Evolutionary conservation across 306 rosid genomes (phyloP).

Genomic region (Glycine latifolia): DNA sequence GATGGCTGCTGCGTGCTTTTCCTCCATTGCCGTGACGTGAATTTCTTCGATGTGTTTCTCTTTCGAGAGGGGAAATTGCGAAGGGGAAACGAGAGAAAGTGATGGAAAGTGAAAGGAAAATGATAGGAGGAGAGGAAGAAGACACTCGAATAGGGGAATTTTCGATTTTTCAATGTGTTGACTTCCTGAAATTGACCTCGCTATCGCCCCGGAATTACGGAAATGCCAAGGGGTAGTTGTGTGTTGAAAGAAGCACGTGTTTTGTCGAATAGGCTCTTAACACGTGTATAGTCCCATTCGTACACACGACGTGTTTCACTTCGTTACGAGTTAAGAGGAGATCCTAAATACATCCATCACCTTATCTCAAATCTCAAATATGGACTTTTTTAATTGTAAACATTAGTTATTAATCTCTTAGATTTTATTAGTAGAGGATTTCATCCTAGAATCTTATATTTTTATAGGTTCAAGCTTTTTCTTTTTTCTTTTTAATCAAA

Average conservation of each 20-base stretch:
- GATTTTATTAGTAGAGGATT: no score
- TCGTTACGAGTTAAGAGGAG: no score
- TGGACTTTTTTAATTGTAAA: no score
- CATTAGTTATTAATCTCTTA: no score
- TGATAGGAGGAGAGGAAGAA: slow-evolving; percentile 1
- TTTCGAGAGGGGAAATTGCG: slow-evolving; percentile 31
- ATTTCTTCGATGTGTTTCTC: neutral
- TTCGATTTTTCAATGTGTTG: slow-evolving; percentile 47
- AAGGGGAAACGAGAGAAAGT: neutral
- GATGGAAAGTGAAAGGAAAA: slow-evolving; percentile 20
- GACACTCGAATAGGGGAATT: neutral
- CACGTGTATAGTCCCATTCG: slow-evolving; percentile 22
- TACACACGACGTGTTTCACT: no score
- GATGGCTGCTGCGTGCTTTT: slow-evolving; percentile 34
- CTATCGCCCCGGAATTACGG: slow-evolving; percentile 42
- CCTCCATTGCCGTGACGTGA: slow-evolving; percentile 61
- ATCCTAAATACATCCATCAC: no score
- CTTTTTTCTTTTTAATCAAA: no score
- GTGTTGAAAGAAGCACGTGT: slow-evolving; percentile 45
- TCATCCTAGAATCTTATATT: no score
- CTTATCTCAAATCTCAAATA: no score
- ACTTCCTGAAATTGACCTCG: slow-evolving; percentile 49
- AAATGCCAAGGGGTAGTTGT: slow-evolving; percentile 54
- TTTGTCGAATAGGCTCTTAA: slow-evolving; percentile 40
- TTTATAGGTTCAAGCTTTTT: no score